Evolutionary conservation across 257 asterid species (phyloP).

Genomic region (Solanum clarkiae): DNA sequence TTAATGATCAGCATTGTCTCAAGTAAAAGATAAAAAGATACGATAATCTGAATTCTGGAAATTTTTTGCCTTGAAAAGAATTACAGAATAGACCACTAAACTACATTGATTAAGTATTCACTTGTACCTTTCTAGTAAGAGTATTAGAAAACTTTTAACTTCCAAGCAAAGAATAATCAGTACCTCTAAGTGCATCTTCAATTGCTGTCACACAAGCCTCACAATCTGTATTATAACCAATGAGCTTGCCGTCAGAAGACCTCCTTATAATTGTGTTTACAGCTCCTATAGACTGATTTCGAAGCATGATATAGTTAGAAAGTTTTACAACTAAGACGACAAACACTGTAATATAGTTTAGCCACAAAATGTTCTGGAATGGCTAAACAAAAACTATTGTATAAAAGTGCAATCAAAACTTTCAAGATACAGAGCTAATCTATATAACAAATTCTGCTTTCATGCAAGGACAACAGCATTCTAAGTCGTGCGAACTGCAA

Average conservation of each 20-base stretch:
- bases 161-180: not conserved
- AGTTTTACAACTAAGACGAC: not conserved
- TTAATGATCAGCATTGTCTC: not conserved
- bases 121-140: not conserved
- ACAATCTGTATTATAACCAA: slow-evolving; percentile 71
- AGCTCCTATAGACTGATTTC: slow-evolving; percentile 50
- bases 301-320: not conserved
- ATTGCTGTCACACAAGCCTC: slow-evolving; percentile 60
- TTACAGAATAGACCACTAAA: not conserved
- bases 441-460: not conserved
- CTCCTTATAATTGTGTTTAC: slow-evolving; percentile 58
- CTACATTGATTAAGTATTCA: not conserved
- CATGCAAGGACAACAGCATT: not conserved
- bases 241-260: slow-evolving; percentile 39
- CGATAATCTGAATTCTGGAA: not conserved
- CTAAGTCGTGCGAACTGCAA: not conserved
- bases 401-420: not conserved
- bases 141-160: not conserved
- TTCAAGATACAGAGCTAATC: not conserved
- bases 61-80: not conserved
- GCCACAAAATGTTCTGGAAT: not conserved
- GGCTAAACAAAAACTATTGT: not conserved
- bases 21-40: not conserved
- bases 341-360: not conserved
- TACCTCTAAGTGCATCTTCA: slow-evolving; percentile 57